These are phyloP conservation scores for Avena insularis DNA, from an alignment of 176 grass and related monocot genomes.

Conservation along the genomic window DNA sequence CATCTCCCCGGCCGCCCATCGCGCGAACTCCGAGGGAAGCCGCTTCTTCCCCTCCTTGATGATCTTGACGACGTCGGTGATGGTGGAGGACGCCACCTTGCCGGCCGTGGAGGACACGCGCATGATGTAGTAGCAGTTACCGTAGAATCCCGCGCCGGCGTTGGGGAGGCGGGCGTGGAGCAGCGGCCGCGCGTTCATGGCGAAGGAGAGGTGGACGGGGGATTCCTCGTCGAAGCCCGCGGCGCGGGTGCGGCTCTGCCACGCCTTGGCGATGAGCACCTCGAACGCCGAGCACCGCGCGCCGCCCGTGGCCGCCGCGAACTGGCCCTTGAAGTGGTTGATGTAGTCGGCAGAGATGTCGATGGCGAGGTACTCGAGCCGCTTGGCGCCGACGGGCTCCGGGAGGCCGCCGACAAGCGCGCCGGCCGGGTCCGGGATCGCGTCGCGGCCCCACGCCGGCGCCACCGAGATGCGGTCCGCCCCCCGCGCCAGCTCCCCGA, in stretches of 20 bases:
- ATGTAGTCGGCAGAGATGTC: constrained; percentile 90
- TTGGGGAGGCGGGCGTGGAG: constrained; percentile 35
- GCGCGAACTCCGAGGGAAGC: constrained; percentile 64
- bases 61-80: constrained; percentile 73
- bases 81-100: constrained; percentile 32
- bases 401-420: constrained; percentile 63
- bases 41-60: constrained; percentile 83
- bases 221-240: constrained; percentile 42
- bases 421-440: constrained; percentile 53
- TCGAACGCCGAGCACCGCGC: constrained; percentile 81
- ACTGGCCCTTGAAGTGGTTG: constrained; percentile 77
- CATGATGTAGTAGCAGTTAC: constrained; percentile 98
- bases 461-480: constrained; percentile 13
- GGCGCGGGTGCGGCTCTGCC: constrained; percentile 75
- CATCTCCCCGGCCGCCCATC: constrained; percentile 66
- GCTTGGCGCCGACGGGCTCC: constrained; percentile 36
- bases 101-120: constrained; percentile 56
- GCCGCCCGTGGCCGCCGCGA: constrained; percentile 52
- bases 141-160: constrained; percentile 63
- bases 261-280: constrained; percentile 87
- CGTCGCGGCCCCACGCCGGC: constrained; percentile 66
- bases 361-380: constrained; percentile 73
- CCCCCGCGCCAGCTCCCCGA: constrained; percentile 79
- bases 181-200: constrained; percentile 84
- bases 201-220: constrained; percentile 73